phyloP scores from a whole-genome alignment of 2,329 filamentous ascomycete genomes.

The Penicillium psychrosexuale region DNA sequence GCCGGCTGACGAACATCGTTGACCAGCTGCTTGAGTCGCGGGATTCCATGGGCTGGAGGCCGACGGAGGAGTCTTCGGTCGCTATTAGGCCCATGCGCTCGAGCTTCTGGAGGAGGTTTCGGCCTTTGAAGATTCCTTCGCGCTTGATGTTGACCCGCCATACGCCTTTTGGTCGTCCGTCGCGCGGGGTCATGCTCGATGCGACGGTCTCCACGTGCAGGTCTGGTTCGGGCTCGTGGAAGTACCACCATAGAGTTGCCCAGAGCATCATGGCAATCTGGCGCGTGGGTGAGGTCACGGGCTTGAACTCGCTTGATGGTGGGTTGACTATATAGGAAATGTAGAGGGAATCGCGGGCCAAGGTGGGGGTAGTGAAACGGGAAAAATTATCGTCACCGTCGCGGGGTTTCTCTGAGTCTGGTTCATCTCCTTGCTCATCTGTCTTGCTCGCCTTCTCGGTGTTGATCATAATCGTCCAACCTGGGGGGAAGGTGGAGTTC shows the following conservation, averaged over 20 bases:
- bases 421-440: slow-evolving; percentile 16
- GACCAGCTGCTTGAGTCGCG: slow-evolving; percentile 66
- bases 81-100: slow-evolving; percentile 88
- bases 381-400: slow-evolving; percentile 32
- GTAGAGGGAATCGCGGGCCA: slow-evolving; percentile 77
- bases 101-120: slow-evolving; percentile 80
- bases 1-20: slow-evolving; percentile 75
- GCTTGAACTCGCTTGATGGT: slow-evolving; percentile 73
- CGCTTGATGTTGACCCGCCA: slow-evolving; percentile 82
- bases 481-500: slow-evolving; percentile 65
- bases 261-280: slow-evolving; percentile 97
- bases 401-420: slow-evolving; percentile 13
- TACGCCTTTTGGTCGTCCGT: slow-evolving; percentile 73
- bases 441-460: slow-evolving; percentile 53
- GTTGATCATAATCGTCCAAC: slow-evolving; percentile 86
- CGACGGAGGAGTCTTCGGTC: slow-evolving; percentile 71
- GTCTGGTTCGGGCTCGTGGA: slow-evolving; percentile 76
- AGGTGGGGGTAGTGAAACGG: slow-evolving; percentile 69
- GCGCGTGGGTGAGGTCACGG: slow-evolving; percentile 74
- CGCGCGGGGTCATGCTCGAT: slow-evolving; percentile 63
- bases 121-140: slow-evolving; percentile 82
- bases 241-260: slow-evolving; percentile 95
- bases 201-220: slow-evolving; percentile 60
- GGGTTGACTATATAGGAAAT: slow-evolving; percentile 90
- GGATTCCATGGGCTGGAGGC: slow-evolving; percentile 57